Conservation (phyloP, 371 early-diverging fungal species). For the Vairimorpha ceranae region DNA sequence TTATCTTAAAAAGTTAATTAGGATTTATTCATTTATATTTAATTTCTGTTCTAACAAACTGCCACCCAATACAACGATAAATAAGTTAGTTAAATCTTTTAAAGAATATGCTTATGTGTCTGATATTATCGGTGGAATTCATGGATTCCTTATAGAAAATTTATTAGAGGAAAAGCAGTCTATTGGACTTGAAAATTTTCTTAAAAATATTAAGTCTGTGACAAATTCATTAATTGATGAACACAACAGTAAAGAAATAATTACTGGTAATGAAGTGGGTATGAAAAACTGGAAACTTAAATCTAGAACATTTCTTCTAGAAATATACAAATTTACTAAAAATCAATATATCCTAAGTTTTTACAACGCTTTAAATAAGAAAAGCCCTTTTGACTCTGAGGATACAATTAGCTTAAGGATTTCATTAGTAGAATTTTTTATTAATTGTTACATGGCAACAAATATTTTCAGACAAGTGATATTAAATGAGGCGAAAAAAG, state of each 20-base stretch:
- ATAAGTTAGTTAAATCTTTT: not conserved
- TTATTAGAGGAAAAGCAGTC: not conserved
- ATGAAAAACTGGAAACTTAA: constrained; percentile 1
- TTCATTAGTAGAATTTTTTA: not conserved
- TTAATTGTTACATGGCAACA: constrained; percentile 2
- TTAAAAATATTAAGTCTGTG: not conserved
- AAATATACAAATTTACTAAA: not conserved
- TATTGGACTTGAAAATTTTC: not conserved
- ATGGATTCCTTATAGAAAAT: constrained; percentile 14
- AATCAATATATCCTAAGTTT: not conserved
- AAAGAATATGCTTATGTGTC: not conserved
- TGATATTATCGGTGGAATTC: not conserved
- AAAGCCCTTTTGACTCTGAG: not conserved
- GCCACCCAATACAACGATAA: not conserved
- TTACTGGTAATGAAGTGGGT: not conserved
- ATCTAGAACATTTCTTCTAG: not conserved
- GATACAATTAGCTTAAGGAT: not conserved
- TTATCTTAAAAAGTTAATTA: not conserved
- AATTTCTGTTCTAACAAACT: constrained; percentile 1
- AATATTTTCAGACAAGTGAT: constrained; percentile 4
- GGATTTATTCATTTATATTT: constrained; percentile 2
- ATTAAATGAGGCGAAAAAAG: not conserved
- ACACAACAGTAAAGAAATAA: not conserved
- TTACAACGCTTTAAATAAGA: not conserved
- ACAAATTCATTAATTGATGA: not conserved